phyloP scores from a whole-genome alignment of 2,329 filamentous ascomycete genomes.

The Cercospora sesami region DNA sequence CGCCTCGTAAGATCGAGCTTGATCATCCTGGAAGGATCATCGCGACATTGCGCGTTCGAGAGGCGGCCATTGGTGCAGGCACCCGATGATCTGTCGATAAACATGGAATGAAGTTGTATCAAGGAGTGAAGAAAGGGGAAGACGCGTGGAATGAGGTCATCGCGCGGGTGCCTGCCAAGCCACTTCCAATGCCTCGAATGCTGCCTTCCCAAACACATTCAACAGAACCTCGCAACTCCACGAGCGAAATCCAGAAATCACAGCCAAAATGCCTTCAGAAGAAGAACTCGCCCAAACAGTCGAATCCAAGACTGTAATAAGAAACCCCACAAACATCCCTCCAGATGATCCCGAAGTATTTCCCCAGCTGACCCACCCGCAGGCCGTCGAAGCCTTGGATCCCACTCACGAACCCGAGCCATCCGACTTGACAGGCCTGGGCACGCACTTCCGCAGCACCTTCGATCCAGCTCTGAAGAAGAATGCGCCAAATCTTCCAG shows the following conservation, averaged over 20 bases:
- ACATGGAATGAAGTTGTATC: neutral
- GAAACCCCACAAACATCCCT: neutral
- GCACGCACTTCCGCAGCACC: constrained; percentile 25
- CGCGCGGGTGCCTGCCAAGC: neutral
- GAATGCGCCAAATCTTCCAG: constrained; percentile 17
- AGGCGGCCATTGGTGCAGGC: neutral
- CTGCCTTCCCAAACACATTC: neutral
- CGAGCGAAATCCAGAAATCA: neutral
- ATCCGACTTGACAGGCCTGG: constrained; percentile 22
- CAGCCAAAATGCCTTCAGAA: neutral
- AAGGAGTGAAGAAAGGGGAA: neutral
- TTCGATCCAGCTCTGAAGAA: constrained; percentile 23
- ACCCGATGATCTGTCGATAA: neutral
- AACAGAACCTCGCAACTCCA: neutral
- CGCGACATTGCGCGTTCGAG: neutral
- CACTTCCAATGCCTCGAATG: neutral
- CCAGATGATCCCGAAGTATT: neutral
- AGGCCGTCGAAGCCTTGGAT: constrained; percentile 23
- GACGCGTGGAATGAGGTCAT: neutral
- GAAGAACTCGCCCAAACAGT: neutral
- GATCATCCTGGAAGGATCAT: neutral
- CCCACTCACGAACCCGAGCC: constrained; percentile 23
- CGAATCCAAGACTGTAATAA: constrained; percentile 13
- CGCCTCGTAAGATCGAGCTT: neutral
- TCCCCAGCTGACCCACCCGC: neutral